Conservation (phyloP, 768 basidiomycete genomes). For the Termitomyces sp. region DNA sequence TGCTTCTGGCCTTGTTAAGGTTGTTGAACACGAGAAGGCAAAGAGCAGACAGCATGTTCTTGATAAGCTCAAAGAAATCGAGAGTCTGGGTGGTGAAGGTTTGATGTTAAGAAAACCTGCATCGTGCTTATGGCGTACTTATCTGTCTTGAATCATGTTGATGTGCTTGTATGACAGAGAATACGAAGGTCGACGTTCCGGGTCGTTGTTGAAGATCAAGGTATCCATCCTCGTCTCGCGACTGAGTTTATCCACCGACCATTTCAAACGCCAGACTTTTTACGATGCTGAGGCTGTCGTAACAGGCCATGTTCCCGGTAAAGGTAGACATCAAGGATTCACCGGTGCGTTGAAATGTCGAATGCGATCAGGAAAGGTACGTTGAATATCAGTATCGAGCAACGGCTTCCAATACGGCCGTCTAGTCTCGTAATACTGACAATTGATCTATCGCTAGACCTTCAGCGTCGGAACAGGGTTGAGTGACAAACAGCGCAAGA, state of each 20-base stretch:
- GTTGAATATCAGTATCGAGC: slow-evolving; percentile 1
- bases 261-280: slow-evolving; percentile 37
- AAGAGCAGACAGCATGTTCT: slow-evolving; percentile 47
- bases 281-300: slow-evolving; percentile 60
- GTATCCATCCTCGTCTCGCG: slow-evolving; percentile 14
- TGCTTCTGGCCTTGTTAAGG: slow-evolving; percentile 34
- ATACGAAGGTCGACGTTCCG: slow-evolving; percentile 49
- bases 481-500: slow-evolving; percentile 47
- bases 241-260: neutral
- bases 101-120: slow-evolving; percentile 51
- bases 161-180: slow-evolving; percentile 21
- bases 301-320: slow-evolving; percentile 52
- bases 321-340: slow-evolving; percentile 45
- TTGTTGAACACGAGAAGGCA: slow-evolving; percentile 47
- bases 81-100: slow-evolving; percentile 53
- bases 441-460: slow-evolving; percentile 25
- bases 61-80: slow-evolving; percentile 50
- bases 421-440: neutral
- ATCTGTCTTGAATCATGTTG: neutral
- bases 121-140: slow-evolving; percentile 33
- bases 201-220: slow-evolving; percentile 53
- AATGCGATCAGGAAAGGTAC: slow-evolving; percentile 60
- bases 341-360: slow-evolving; percentile 51
- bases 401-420: neutral
- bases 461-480: slow-evolving; percentile 58